Conservation (phyloP, 2,329 filamentous ascomycete genomes). For the Leptographium wingfieldii region DNA sequence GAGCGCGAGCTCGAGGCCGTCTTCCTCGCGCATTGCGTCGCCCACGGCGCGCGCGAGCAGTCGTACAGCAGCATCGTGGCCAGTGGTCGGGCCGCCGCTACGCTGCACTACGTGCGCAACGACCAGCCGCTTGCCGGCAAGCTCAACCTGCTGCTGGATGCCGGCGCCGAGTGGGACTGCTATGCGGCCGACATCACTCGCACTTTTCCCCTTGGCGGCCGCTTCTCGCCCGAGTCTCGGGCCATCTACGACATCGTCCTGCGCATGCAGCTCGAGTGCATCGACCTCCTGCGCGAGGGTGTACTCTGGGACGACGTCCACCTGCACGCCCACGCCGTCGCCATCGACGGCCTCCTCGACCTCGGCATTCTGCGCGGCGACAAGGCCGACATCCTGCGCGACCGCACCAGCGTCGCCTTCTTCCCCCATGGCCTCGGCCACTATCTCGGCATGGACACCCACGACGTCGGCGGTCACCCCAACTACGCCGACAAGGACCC, state of each 20-base stretch:
- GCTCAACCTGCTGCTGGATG: constrained; percentile 72
- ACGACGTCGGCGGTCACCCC: constrained; percentile 70
- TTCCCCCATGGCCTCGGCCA: constrained; percentile 87
- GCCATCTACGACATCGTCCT: constrained; percentile 75
- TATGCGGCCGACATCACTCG: constrained; percentile 68
- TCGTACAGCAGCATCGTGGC: constrained; percentile 83
- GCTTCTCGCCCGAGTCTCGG: constrained; percentile 56
- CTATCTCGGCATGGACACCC: constrained; percentile 85
- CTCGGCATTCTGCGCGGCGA: constrained; percentile 62
- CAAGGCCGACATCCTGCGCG: constrained; percentile 60
- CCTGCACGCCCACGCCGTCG: constrained; percentile 63
- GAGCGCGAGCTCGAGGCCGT: constrained; percentile 74
- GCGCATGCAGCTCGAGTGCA: constrained; percentile 74
- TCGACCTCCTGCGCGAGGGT: constrained; percentile 57
- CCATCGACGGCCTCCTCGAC: constrained; percentile 63
- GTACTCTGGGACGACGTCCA: constrained; percentile 75
- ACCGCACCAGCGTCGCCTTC: constrained; percentile 76
- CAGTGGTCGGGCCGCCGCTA: constrained; percentile 65
- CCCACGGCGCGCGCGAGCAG: constrained; percentile 65
- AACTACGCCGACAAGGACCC: constrained; percentile 68
- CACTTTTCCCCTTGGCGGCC: constrained; percentile 69
- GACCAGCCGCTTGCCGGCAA: constrained; percentile 56
- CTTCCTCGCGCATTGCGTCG: constrained; percentile 66
- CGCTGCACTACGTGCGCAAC: constrained; percentile 79
- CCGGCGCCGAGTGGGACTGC: constrained; percentile 62